Evolutionary conservation across 2,329 filamentous ascomycete species (phyloP).

Genomic region (Uncinocarpus reesii): DNA sequence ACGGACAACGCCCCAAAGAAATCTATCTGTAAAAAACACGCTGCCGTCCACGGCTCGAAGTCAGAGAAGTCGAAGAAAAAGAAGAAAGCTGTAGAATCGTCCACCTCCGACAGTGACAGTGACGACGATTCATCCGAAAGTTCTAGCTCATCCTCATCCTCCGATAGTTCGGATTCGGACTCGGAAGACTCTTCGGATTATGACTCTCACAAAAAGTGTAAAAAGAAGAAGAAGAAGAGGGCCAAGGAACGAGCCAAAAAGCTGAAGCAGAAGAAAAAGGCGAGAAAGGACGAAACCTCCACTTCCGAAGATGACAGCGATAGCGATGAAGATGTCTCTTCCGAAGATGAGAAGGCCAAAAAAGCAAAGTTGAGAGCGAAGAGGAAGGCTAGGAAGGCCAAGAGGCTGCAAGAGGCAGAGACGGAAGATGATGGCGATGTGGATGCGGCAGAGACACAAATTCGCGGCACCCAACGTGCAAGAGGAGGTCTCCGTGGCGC

Average conservation of each 20-base stretch:
- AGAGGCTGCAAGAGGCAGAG: slow-evolving; percentile 27
- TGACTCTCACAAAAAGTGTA: slow-evolving; percentile 11
- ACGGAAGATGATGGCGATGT: slow-evolving; percentile 26
- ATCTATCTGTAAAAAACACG: slow-evolving; percentile 27
- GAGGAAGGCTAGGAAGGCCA: slow-evolving; percentile 32
- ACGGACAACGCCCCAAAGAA: slow-evolving; percentile 23
- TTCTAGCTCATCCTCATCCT: slow-evolving; percentile 5
- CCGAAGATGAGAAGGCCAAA: slow-evolving; percentile 26
- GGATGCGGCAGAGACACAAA: slow-evolving; percentile 16
- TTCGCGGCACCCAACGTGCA: neutral
- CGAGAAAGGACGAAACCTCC: slow-evolving; percentile 11
- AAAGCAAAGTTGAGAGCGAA: slow-evolving; percentile 33
- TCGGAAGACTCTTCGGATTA: slow-evolving; percentile 11
- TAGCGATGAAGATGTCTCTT: slow-evolving; percentile 19
- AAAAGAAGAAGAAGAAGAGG: slow-evolving; percentile 17
- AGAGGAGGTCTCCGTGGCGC: neutral
- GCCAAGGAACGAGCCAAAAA: slow-evolving; percentile 12
- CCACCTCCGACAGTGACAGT: slow-evolving; percentile 18
- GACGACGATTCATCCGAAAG: slow-evolving; percentile 1
- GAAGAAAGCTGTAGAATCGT: slow-evolving; percentile 19
- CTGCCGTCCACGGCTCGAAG: slow-evolving; percentile 17
- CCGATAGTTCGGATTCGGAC: slow-evolving; percentile 4
- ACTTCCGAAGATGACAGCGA: slow-evolving; percentile 11
- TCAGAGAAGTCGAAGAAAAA: slow-evolving; percentile 19
- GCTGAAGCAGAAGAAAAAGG: slow-evolving; percentile 12